These are phyloP conservation scores for Talaromyces sp. DNA, from an alignment of 2,329 filamentous ascomycete species.

Conservation along the genomic window DNA sequence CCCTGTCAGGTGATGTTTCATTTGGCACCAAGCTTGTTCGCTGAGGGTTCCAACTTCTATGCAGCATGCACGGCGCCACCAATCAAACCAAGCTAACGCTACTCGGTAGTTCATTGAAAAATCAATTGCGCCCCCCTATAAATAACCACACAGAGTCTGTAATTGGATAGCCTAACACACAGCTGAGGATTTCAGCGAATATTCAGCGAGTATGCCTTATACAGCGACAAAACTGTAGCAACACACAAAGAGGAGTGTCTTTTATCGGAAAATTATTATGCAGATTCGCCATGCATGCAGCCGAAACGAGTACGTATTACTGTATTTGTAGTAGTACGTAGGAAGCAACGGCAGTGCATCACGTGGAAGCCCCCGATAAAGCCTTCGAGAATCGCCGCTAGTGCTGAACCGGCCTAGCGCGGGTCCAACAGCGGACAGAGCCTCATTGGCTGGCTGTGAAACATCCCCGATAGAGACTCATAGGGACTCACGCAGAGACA, in stretches of 20 bases:
- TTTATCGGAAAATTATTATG: background rate
- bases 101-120: background rate
- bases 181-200: too few species aligned
- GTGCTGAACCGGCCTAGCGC: background rate
- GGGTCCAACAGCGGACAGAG: background rate
- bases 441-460: background rate
- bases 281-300: background rate
- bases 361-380: background rate
- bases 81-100: background rate
- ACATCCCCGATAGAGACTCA: too few species aligned
- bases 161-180: too few species aligned
- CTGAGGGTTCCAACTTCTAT: too few species aligned
- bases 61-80: background rate
- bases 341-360: background rate
- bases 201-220: too few species aligned
- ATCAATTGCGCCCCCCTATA: background rate
- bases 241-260: background rate
- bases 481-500: too few species aligned
- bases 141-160: too few species aligned
- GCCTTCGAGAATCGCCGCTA: background rate
- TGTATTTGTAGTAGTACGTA: too few species aligned
- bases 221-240: too few species aligned
- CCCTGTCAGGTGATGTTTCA: background rate
- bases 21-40: background rate
- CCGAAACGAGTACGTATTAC: background rate